Evolutionary conservation across 2,329 filamentous ascomycete species (phyloP), one percentile per base, ranked within the genome.

Genomic region (Bipolaris zeicola): DNA sequence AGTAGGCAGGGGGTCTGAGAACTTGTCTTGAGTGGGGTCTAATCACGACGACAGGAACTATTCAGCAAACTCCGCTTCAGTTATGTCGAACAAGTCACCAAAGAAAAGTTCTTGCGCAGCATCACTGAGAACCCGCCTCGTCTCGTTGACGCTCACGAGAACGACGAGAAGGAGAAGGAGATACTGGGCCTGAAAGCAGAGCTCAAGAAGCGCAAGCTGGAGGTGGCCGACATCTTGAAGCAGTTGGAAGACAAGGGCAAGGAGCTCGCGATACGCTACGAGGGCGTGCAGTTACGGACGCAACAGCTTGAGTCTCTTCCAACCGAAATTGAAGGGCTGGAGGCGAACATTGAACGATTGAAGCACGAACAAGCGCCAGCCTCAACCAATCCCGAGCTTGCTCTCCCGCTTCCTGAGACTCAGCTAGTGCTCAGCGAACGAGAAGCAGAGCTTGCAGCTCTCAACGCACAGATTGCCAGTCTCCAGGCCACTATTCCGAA

Each of bases 81-180:
- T 63, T 98, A 98, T 78, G 90, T 97, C 67, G 95, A 99, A 78
- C 95, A 98, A 81, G 92, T 98, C 61, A 98, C 94, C 42, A 99
- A 98, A 78, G 95, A 99, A 76, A 96, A 96, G 71, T 98, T 97
- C 76, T 88, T 99, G 52, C 91, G 92, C 65, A 89, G 91, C 62
- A 96, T 98, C 66, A 92, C 96, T 14, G 92, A 91, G 61, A 91
- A 96, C 61, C 92, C 93, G 46, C 95, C 94, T 0, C 83, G 93
- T 14, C 89, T 98, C 43, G 90, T 96, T 55, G 89, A 89, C 38
- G 86, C 88, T 41, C 85, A 88, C 66, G 93, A 98, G 71, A 98
- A 97, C 72, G 61, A 71, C 3, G 68, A 67, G 38, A 72, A 74
- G 54, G 75, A 76, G 53, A 81, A 84, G 54, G 88, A 91, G 58